These are phyloP conservation scores for Globisporangium sylvaticum DNA, from an alignment of 352 stramenopile species.

Conservation along the genomic window DNA sequence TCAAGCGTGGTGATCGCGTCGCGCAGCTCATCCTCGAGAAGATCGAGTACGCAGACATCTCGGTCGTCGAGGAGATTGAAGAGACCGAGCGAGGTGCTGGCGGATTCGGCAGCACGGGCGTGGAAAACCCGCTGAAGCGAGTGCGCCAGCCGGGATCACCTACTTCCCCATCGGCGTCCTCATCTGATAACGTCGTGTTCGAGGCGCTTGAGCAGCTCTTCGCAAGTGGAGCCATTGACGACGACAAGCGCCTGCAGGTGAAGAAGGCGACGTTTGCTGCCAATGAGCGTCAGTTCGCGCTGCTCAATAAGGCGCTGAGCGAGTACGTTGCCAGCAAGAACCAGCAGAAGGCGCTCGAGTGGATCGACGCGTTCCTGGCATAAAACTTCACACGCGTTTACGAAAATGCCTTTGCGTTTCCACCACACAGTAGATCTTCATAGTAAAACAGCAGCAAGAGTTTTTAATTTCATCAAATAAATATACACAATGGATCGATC, in stretches of 20 bases:
- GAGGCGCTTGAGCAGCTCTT: constrained; percentile 46
- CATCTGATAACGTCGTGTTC: constrained; percentile 22
- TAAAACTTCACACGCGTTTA: background rate
- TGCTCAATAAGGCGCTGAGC: constrained; percentile 48
- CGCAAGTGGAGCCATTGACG: constrained; percentile 40
- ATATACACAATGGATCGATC: constrained; percentile 21
- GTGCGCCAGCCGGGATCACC: constrained; percentile 19
- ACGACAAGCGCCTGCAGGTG: constrained; percentile 41
- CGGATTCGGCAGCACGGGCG: constrained; percentile 96
- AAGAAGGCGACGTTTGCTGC: constrained; percentile 57
- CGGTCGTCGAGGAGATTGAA: constrained; percentile 94
- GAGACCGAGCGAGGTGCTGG: constrained; percentile 92
- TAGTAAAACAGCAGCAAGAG: background rate
- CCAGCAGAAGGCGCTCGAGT: constrained; percentile 53
- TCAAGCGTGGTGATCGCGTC: constrained; percentile 95
- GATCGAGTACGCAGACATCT: constrained; percentile 88
- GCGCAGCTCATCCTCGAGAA: constrained; percentile 98
- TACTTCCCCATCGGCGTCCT: constrained; percentile 7
- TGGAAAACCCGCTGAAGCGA: constrained; percentile 60
- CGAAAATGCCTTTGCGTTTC: background rate
- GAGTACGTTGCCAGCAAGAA: constrained; percentile 40
- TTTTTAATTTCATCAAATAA: constrained; percentile 17
- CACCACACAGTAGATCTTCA: background rate
- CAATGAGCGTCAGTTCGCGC: constrained; percentile 44
- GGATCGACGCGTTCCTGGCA: constrained; percentile 58